Evolutionary conservation across 2,329 filamentous ascomycete genomes (phyloP), one percentile per base, ranked within the genome.

Genomic region (Paecilomyces variotii): DNA sequence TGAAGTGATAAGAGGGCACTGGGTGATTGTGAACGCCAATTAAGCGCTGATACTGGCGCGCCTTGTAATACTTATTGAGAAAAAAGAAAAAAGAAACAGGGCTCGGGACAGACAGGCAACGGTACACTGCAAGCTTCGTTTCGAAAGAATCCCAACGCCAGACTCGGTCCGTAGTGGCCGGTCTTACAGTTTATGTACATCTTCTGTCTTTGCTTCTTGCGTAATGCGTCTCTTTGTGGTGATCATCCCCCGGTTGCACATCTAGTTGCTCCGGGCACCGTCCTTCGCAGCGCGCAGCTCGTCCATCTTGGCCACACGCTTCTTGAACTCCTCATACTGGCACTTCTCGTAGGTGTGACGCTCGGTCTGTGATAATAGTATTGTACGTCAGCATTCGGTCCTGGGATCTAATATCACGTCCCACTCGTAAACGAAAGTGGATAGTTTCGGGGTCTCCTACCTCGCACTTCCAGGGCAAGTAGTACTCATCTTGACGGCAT

Each of bases 241-340:
- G 12, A 5, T 28, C 12, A 28, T 10, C 45, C 50, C 10, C 49
- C 50, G 4, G 14, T 11, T 49, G 54, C 35, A 24, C 24, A 26
- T 4, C 35, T 61, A 96, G 79, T 96, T 97, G 82, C 89, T 95
- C 76, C 93, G 85, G 70, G 84, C 87, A 62, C 90, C 91, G 60
- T 79, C 85, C 84, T 95, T 96, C 61, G 89, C 86, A 66, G 86
- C 92, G 73, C 91, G 85, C 72, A 99, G 79, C 81, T 99, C 92
- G 70, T 97, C 87, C 94, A 99, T 99, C 87, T 96, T 97, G 72
- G 89, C 90, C 64, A 99, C 94, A 60, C 94, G 87, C 84, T 93
- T 91, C 86, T 96, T 96, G 83, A 99, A 99, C 76, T 97, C 94
- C 64, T 89, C 89, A 78, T 99, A 99, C 73, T 99, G 94, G 85